Percentiles rank a stretch among this genome's conserved stretches.
Evolutionary conservation across 371 early-diverging fungal genomes (phyloP).

Genomic region (Neoconidiobolus thromboides): DNA sequence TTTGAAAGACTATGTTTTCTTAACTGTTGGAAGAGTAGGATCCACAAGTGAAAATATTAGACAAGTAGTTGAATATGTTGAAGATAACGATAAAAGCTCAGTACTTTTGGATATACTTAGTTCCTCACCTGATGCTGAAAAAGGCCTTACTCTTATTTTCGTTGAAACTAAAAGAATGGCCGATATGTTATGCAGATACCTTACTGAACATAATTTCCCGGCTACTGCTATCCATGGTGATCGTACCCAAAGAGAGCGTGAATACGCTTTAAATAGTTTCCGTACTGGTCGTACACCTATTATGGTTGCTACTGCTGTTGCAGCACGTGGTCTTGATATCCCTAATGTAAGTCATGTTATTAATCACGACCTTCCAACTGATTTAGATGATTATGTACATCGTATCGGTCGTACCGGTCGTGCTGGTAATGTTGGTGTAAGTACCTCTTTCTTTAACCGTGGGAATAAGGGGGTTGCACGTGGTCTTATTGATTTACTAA

Average conservation of each 20-base stretch:
- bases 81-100: slow-evolving; percentile 67
- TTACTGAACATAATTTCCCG: slow-evolving; percentile 54
- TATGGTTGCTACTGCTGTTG: slow-evolving; percentile 98
- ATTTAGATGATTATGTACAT: slow-evolving; percentile 93
- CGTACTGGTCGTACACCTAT: slow-evolving; percentile 76
- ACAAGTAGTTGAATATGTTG: slow-evolving; percentile 73
- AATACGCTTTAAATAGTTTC: slow-evolving; percentile 81
- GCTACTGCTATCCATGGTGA: slow-evolving; percentile 96
- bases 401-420: slow-evolving; percentile 99
- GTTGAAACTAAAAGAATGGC: slow-evolving; percentile 98
- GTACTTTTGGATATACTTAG: slow-evolving; percentile 71
- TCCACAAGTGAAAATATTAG: slow-evolving; percentile 93
- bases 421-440: slow-evolving; percentile 85
- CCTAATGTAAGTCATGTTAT: slow-evolving; percentile 79
- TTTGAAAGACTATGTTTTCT: slow-evolving; percentile 77
- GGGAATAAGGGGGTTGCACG: slow-evolving; percentile 75
- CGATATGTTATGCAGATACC: slow-evolving; percentile 72
- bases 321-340: slow-evolving; percentile 95
- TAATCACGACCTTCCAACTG: slow-evolving; percentile 88
- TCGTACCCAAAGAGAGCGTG: slow-evolving; percentile 91
- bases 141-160: slow-evolving; percentile 86
- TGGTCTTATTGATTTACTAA: slow-evolving; percentile 70
- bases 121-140: slow-evolving; percentile 28
- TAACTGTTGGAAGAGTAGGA: slow-evolving; percentile 89
- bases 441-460: slow-evolving; percentile 94